Evolutionary conservation across 1,284 basidiomycete genomes (phyloP).

Genomic region (Schizophyllum amplum): DNA sequence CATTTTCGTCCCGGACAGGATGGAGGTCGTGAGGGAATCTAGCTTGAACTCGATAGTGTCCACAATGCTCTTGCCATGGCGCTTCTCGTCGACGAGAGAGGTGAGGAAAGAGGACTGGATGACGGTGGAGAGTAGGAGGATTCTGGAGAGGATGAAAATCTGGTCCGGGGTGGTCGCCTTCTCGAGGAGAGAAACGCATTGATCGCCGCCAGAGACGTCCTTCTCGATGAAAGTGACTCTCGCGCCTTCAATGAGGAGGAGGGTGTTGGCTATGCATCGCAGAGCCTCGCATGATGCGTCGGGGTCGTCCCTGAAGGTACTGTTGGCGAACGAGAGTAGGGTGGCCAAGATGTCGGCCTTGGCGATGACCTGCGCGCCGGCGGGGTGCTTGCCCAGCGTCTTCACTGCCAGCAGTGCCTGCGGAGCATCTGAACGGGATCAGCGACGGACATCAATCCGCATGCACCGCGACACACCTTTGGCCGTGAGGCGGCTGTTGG

Average conservation of each 20-base stretch:
- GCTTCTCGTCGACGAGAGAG: slow-evolving; percentile 54
- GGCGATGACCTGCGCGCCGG: slow-evolving; percentile 61
- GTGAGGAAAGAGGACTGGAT: slow-evolving; percentile 42
- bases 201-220: slow-evolving; percentile 54
- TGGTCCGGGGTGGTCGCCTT: slow-evolving; percentile 53
- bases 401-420: slow-evolving; percentile 68
- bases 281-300: slow-evolving; percentile 64
- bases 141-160: slow-evolving; percentile 66
- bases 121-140: slow-evolving; percentile 66
- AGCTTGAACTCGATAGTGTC: slow-evolving; percentile 54
- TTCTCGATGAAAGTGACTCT: slow-evolving; percentile 48
- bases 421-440: slow-evolving; percentile 28
- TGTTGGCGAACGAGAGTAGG: slow-evolving; percentile 39
- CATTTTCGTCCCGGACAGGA: slow-evolving; percentile 44
- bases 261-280: slow-evolving; percentile 67
- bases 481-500: neutral
- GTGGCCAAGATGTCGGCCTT: slow-evolving; percentile 42
- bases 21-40: slow-evolving; percentile 37
- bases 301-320: slow-evolving; percentile 42
- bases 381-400: slow-evolving; percentile 62
- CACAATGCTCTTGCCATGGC: slow-evolving; percentile 42
- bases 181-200: slow-evolving; percentile 52
- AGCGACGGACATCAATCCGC: neutral
- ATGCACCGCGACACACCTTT: neutral
- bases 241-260: slow-evolving; percentile 59